Base-by-base conservation (phyloP, 257 asterid species). In the Salvia miltiorrhiza region DNA sequence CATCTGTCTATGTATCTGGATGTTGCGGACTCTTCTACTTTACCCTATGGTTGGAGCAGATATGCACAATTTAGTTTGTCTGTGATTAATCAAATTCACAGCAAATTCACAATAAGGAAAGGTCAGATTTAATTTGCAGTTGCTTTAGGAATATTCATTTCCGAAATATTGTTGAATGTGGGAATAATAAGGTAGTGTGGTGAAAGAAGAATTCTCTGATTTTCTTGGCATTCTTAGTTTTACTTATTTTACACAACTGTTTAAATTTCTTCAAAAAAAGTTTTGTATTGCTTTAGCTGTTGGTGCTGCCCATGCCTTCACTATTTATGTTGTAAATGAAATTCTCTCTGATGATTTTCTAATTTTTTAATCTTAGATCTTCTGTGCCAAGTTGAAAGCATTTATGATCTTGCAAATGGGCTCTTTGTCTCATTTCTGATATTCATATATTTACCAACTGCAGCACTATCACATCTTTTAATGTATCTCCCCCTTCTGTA, bases 11-110 rank as follows among this genome's bases (percentile, higher is more conserved):
- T 86, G 97, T 90, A 90, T 75, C 73, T 90, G 66, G 97, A 90
- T 75, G 94, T 90, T 73, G 96, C 96, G 7, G 96, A 90, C 74
- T 84, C 92, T 37, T 6, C 84, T 30, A 41, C 74, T 50, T 72
- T 88, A 85, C 94, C 97, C 24, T 86, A 86, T 79, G 96, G 96
- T 39, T 90, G 97, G 97, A 88, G 88, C 80, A 80, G 94, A 86
- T 80, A 78, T 78, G 96, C 97, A 13, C 97, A 88, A 71, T 90
- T 90, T 81, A 88, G 94, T 75, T 76, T 90, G 72, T 84, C 92
- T 9, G 89, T 87, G 63, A 33, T 84, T 49, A 87, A 90, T 80
- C 95, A 84, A 69, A 72, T 86, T 66, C 86, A 85, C 63, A 84
- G 70, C 86, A 88, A 87, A 79, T 84, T 60, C 76, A 87, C 95